These are phyloP conservation scores for Mycena floridula DNA, from an alignment of 768 basidiomycete genomes.

Conservation along the genomic window DNA sequence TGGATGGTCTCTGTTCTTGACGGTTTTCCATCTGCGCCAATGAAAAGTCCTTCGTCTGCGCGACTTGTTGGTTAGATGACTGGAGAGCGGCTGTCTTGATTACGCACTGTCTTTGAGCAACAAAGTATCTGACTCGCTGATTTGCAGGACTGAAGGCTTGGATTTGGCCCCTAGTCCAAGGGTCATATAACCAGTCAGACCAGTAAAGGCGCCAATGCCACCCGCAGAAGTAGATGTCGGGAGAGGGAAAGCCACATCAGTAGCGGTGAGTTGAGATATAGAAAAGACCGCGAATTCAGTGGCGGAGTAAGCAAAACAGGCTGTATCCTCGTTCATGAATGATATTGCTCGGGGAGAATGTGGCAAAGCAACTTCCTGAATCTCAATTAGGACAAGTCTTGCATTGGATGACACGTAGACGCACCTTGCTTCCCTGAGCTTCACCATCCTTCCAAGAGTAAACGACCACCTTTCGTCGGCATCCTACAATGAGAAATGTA, in stretches of 20 bases:
- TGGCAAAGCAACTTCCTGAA: conserved; percentile 73
- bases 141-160: conserved; percentile 54
- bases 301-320: conserved; percentile 76
- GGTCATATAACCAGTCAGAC: conserved; percentile 82
- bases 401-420: conserved; percentile 9
- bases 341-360: conserved; percentile 86
- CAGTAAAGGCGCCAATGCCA: conserved; percentile 73
- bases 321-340: conserved; percentile 56
- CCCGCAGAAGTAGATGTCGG: conserved; percentile 35
- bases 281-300: conserved; percentile 74
- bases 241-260: conserved; percentile 47
- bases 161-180: conserved; percentile 70
- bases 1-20: conserved; percentile 46
- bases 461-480: conserved; percentile 76
- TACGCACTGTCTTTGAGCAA: conserved; percentile 75
- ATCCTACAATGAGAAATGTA: conserved; percentile 81
- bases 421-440: conserved; percentile 62
- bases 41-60: conserved; percentile 64
- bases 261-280: conserved; percentile 47
- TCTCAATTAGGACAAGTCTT: conserved; percentile 1
- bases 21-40: conserved; percentile 54
- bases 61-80: too few species aligned
- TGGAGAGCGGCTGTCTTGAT: background rate
- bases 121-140: conserved; percentile 58
- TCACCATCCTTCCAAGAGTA: conserved; percentile 88